Evolutionary conservation across 768 basidiomycete species (phyloP).

Genomic region (Termitomyces sp.): DNA sequence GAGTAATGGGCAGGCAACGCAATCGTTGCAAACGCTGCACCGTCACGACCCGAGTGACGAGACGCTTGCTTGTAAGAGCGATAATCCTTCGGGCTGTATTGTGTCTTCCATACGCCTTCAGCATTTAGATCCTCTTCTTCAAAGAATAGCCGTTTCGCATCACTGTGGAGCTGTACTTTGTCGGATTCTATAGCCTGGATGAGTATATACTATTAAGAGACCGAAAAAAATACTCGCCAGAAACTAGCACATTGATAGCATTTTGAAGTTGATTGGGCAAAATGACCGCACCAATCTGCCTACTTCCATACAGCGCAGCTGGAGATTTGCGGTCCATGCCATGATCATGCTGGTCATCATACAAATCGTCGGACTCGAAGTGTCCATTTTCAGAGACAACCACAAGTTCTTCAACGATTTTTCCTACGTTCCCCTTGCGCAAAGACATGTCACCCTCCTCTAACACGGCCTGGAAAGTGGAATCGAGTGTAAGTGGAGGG

Average conservation of each 20-base stretch:
- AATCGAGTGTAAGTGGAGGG: constrained; percentile 58
- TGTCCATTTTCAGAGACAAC: constrained; percentile 33
- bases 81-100: constrained; percentile 49
- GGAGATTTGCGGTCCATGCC: constrained; percentile 58
- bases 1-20: constrained; percentile 86
- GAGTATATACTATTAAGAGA: constrained; percentile 1
- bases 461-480: constrained; percentile 55
- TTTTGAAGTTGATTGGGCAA: constrained; percentile 68
- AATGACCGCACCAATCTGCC: constrained; percentile 62
- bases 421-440: constrained; percentile 26
- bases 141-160: constrained; percentile 67
- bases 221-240: constrained; percentile 36
- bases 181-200: constrained; percentile 43
- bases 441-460: constrained; percentile 67
- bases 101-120: constrained; percentile 44
- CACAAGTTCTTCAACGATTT: constrained; percentile 49
- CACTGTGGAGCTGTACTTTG: constrained; percentile 58
- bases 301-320: constrained; percentile 76
- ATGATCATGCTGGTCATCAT: constrained; percentile 22
- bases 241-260: constrained; percentile 62
- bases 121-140: constrained; percentile 22
- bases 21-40: constrained; percentile 79
- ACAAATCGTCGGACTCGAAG: constrained; percentile 23
- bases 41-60: constrained; percentile 63
- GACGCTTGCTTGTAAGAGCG: constrained; percentile 51